Evolutionary conservation across 345 rosid species (phyloP).

Genomic region (Eutrema japonicum): DNA sequence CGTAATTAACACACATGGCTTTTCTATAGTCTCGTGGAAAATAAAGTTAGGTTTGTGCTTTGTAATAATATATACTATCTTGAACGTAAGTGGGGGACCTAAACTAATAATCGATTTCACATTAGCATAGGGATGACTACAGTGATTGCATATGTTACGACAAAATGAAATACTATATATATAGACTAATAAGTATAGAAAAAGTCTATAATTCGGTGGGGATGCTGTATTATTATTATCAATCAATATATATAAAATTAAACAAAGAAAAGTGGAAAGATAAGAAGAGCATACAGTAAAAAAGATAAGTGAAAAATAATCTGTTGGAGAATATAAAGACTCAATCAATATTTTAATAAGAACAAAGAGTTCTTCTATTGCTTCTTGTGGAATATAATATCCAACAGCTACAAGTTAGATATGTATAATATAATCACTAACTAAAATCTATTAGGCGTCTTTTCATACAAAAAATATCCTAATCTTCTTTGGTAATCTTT

Average conservation of each 20-base stretch:
- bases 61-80: constrained; percentile 1
- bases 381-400: constrained; percentile 44
- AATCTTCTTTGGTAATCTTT: constrained; percentile 41
- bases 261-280: constrained; percentile 21
- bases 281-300: constrained; percentile 31
- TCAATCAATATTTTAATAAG: constrained; percentile 8
- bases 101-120: constrained; percentile 21
- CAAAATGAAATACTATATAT: constrained; percentile 9
- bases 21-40: not conserved
- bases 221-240: constrained; percentile 9
- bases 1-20: constrained; percentile 10
- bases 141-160: constrained; percentile 10
- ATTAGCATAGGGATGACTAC: constrained; percentile 18
- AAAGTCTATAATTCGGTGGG: constrained; percentile 24
- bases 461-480: constrained; percentile 27
- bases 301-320: constrained; percentile 42
- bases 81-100: constrained; percentile 9
- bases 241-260: not conserved
- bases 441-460: constrained; percentile 23
- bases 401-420: constrained; percentile 37
- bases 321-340: constrained; percentile 35
- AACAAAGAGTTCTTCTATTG: constrained; percentile 25
- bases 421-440: not conserved
- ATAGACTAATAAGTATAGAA: not conserved
- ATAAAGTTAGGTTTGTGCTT: constrained; percentile 4